Percentiles rank a stretch among this genome's conserved stretches.
Evolutionary conservation across 2,329 filamentous ascomycete species (phyloP).

Genomic region (Fulvia fulva): DNA sequence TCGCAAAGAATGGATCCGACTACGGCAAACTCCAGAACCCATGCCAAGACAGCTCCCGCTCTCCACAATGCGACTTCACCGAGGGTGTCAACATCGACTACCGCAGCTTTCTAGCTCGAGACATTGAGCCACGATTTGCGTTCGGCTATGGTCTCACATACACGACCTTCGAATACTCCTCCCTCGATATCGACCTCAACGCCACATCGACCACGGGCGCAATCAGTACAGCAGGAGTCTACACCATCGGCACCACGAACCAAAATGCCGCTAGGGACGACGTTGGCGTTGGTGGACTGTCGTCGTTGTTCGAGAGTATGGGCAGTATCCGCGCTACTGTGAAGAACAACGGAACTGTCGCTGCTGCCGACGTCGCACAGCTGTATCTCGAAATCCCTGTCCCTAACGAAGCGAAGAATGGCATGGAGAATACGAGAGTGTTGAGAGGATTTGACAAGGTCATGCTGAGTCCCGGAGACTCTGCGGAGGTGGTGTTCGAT

Average conservation of each 20-base stretch:
- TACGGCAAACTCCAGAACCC: constrained; percentile 47
- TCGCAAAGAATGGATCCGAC: constrained; percentile 54
- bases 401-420: constrained; percentile 45
- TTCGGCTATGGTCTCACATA: constrained; percentile 40
- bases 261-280: constrained; percentile 24
- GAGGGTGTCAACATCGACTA: constrained; percentile 39
- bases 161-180: constrained; percentile 32
- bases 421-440: constrained; percentile 38
- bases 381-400: constrained; percentile 36
- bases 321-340: constrained; percentile 49
- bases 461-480: constrained; percentile 27
- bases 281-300: constrained; percentile 26
- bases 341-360: constrained; percentile 48
- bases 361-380: constrained; percentile 53
- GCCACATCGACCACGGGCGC: constrained; percentile 24
- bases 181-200: constrained; percentile 26
- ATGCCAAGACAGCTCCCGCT: constrained; percentile 20
- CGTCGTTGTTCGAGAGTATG: constrained; percentile 47
- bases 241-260: constrained; percentile 29
- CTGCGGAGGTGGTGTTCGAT: constrained; percentile 33
- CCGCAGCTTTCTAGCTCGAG: constrained; percentile 31
- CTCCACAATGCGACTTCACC: constrained; percentile 32
- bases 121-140: constrained; percentile 32
- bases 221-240: constrained; percentile 21
- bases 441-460: constrained; percentile 35